A percentile compares a stretch with the other conserved stretches of the same genome.
phyloP scores from a whole-genome alignment of 768 basidiomycete genomes.

The Cystoderma amianthinum region DNA sequence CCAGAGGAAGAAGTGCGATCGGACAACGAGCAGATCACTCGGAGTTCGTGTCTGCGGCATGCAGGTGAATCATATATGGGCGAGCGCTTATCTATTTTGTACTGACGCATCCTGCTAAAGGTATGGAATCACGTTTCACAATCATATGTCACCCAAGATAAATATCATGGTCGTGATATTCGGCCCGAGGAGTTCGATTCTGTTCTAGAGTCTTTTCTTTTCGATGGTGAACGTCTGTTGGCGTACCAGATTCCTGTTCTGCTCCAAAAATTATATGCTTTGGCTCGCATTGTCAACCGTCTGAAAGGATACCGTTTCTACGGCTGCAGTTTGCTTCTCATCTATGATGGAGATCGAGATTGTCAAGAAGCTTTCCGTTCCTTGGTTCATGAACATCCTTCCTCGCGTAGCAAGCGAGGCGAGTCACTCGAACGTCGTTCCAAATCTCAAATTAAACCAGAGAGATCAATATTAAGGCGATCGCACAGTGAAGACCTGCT shows the following conservation, averaged over 20 bases:
- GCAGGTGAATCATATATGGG: slow-evolving; percentile 66
- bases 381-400: slow-evolving; percentile 55
- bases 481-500: slow-evolving; percentile 79
- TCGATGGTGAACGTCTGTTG: slow-evolving; percentile 77
- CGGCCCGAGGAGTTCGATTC: slow-evolving; percentile 78
- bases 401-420: slow-evolving; percentile 67
- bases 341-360: slow-evolving; percentile 94
- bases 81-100: slow-evolving; percentile 1
- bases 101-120: slow-evolving; percentile 32
- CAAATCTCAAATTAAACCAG: slow-evolving; percentile 33
- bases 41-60: slow-evolving; percentile 97
- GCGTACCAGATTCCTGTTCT: slow-evolving; percentile 89
- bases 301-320: slow-evolving; percentile 98
- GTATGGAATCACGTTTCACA: slow-evolving; percentile 88
- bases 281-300: slow-evolving; percentile 84
- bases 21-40: slow-evolving; percentile 85
- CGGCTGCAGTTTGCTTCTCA: slow-evolving; percentile 92
- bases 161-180: slow-evolving; percentile 92
- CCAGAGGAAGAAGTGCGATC: slow-evolving; percentile 96
- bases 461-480: slow-evolving; percentile 51
- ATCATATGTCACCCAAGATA: slow-evolving; percentile 89
- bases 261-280: slow-evolving; percentile 87
- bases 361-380: slow-evolving; percentile 70
- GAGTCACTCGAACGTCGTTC: slow-evolving; percentile 68
- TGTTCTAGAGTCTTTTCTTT: slow-evolving; percentile 77